phyloP scores from a whole-genome alignment of 2,329 filamentous ascomycete genomes.

The Pseudogymnoascus sp. region DNA sequence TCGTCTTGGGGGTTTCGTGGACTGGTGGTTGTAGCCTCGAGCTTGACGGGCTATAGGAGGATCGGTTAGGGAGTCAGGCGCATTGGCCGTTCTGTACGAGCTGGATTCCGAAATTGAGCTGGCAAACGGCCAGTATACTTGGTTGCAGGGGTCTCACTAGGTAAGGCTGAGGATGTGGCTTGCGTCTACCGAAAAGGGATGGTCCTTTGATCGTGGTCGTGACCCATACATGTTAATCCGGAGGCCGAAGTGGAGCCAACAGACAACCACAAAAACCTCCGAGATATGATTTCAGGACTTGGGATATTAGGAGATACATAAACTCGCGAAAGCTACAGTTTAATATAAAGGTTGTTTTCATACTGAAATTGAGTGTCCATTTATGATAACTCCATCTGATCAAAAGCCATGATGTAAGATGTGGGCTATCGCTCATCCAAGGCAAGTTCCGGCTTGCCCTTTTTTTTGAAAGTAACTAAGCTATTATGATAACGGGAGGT shows the following conservation, averaged over 20 bases:
- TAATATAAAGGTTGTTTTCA: background rate
- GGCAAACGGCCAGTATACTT: conserved; percentile 4
- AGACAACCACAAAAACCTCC: background rate
- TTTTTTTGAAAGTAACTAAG: background rate
- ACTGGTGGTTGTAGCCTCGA: background rate
- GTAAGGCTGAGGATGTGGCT: conserved; percentile 7
- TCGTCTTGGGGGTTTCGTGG: background rate
- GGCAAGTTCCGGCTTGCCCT: background rate
- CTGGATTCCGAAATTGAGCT: conserved; percentile 6
- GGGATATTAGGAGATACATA: background rate
- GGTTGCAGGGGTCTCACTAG: conserved; percentile 2
- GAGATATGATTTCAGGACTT: background rate
- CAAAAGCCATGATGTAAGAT: background rate
- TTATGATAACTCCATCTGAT: background rate
- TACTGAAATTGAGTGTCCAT: background rate
- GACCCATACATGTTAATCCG: conserved; percentile 6
- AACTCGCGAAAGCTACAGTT: background rate
- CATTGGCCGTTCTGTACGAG: conserved; percentile 3
- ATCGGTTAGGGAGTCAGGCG: conserved; percentile 2
- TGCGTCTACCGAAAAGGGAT: conserved; percentile 4
- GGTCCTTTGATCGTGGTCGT: background rate
- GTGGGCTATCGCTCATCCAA: background rate
- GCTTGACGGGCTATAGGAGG: conserved; percentile 3
- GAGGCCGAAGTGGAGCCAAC: background rate
- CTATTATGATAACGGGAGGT: background rate